These are phyloP conservation scores for Globisporangium echinulatum DNA, from an alignment of 352 stramenopile genomes.

Conservation along the genomic window DNA sequence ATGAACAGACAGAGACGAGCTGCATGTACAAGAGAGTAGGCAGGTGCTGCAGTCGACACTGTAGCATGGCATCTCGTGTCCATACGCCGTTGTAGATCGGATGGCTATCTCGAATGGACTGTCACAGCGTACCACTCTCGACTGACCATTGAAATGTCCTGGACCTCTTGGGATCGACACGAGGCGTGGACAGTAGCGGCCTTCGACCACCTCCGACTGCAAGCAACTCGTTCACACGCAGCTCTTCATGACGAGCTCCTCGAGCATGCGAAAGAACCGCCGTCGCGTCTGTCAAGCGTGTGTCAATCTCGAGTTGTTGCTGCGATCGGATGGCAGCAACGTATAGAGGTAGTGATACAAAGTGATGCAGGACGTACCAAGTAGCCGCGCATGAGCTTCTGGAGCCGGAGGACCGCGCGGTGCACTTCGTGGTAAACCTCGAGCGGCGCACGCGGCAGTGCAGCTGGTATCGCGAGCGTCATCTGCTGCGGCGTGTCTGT, in stretches of 20 bases:
- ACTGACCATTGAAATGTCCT: too few species aligned
- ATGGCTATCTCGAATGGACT: too few species aligned
- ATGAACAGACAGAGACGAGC: too few species aligned
- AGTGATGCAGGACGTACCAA: conserved; percentile 13
- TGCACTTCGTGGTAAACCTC: conserved; percentile 16
- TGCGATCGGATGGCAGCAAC: not conserved
- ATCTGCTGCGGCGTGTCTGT: not conserved
- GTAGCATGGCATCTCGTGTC: too few species aligned
- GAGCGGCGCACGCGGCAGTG: conserved; percentile 1
- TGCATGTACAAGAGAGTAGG: too few species aligned
- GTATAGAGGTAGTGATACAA: not conserved
- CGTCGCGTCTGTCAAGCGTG: conserved; percentile 21
- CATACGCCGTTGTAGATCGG: too few species aligned
- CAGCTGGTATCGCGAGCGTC: too few species aligned
- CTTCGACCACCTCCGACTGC: too few species aligned
- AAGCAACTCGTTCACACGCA: not conserved
- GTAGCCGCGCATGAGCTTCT: conserved; percentile 19
- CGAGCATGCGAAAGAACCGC: conserved; percentile 32
- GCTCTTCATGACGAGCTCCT: conserved; percentile 23
- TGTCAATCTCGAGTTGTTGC: not conserved
- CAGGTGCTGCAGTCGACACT: too few species aligned
- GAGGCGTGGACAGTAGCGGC: too few species aligned
- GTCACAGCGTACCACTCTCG: too few species aligned
- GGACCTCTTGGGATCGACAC: too few species aligned
- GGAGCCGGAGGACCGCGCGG: conserved; percentile 12